These are phyloP conservation scores for Lentinus brumalis DNA, from an alignment of 768 basidiomycete genomes.

Conservation along the genomic window DNA sequence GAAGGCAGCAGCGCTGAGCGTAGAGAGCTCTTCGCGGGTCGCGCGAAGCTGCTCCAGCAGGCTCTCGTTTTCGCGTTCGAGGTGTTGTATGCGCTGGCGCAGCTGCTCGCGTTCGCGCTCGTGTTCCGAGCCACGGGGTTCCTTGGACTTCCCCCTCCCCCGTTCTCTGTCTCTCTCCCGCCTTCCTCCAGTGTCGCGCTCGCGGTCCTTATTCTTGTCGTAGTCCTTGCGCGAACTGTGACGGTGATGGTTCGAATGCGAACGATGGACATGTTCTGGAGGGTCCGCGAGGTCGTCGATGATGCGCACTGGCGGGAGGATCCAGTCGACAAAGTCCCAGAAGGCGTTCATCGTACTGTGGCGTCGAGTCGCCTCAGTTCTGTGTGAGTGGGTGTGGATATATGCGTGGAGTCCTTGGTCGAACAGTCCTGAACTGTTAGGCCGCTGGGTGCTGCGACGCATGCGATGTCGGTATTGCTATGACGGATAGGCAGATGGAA, in stretches of 20 bases:
- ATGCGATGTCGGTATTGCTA: constrained; percentile 12
- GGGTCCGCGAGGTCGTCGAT: constrained; percentile 31
- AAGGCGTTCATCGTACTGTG: constrained; percentile 29
- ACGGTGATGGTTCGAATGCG: constrained; percentile 17
- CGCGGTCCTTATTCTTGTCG: constrained; percentile 7
- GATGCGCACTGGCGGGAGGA: constrained; percentile 32
- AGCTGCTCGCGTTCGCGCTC: constrained; percentile 23
- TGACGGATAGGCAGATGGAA: neutral
- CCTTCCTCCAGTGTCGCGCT: neutral
- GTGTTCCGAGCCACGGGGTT: constrained; percentile 8
- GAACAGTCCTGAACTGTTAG: constrained; percentile 15
- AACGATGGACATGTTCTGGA: constrained; percentile 18
- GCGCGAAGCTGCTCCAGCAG: constrained; percentile 25
- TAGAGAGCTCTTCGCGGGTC: constrained; percentile 18
- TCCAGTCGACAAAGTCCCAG: constrained; percentile 33
- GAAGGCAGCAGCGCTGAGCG: constrained; percentile 19
- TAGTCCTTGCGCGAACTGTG: constrained; percentile 10
- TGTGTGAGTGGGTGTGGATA: neutral
- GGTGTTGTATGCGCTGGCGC: constrained; percentile 22
- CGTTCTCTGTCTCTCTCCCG: constrained; percentile 3
- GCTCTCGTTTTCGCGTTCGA: constrained; percentile 29
- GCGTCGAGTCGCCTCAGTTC: neutral
- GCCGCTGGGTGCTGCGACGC: constrained; percentile 18
- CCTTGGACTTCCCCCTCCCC: constrained; percentile 17
- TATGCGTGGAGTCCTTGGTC: neutral